Percentiles rank a stretch among this genome's conserved stretches.
phyloP scores from a whole-genome alignment of 164 flowering plant species.

The grape (Vitis vinifera) region DNA sequence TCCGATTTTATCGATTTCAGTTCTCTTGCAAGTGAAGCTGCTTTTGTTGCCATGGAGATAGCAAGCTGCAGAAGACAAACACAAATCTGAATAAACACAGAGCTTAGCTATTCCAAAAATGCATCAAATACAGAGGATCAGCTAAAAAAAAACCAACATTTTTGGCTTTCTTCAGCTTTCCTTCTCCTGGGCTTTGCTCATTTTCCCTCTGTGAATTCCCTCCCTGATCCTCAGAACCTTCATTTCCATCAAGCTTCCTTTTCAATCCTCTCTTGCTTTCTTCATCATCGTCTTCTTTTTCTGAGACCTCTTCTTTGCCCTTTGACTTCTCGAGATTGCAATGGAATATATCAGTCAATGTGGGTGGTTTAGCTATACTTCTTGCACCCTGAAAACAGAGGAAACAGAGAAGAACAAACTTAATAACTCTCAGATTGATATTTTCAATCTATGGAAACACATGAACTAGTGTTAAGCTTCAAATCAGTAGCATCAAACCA shows the following conservation, averaged over 20 bases:
- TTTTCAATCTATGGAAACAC: no score
- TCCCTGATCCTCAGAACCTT: conserved; percentile 29
- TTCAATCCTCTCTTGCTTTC: conserved; percentile 36
- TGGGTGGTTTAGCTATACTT: conserved; percentile 66
- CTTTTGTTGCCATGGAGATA: conserved; percentile 82
- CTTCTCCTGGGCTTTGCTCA: conserved; percentile 29
- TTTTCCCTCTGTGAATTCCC: conserved; percentile 26
- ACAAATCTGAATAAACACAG: background rate
- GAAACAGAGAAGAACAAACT: background rate
- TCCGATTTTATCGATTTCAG: conserved; percentile 71
- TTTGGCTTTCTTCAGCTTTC: conserved; percentile 69
- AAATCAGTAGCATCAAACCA: no score
- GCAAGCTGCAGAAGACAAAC: conserved; percentile 57
- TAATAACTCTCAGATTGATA: no score
- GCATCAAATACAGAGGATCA: background rate
- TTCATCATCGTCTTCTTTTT: conserved; percentile 19
- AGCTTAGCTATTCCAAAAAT: background rate
- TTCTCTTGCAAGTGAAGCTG: conserved; percentile 71
- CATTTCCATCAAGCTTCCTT: conserved; percentile 50
- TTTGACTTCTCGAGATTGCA: conserved; percentile 28
- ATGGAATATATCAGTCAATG: conserved; percentile 58
- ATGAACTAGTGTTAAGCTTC: no score
- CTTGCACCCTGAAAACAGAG: conserved; percentile 61
- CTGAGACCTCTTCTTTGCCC: conserved; percentile 18
- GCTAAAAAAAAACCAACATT: conserved; percentile 42